Evolutionary conservation across 1,284 basidiomycete species (phyloP).

Genomic region (Termitomyces sp.): DNA sequence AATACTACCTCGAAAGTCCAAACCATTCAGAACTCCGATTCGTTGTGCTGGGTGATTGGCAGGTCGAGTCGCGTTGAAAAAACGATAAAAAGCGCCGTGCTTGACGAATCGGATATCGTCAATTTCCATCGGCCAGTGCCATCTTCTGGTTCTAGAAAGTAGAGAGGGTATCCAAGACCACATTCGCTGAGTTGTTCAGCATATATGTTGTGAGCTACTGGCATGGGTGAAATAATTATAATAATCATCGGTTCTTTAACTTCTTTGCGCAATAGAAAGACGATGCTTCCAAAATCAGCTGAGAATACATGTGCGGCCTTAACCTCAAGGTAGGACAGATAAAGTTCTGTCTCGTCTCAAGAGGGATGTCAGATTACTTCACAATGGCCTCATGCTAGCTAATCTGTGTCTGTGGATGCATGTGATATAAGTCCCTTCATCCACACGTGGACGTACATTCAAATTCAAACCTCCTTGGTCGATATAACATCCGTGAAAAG

Average conservation of each 20-base stretch:
- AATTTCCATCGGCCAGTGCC: slow-evolving; percentile 11
- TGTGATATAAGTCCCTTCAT: neutral
- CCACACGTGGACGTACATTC: neutral
- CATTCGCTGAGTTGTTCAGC: slow-evolving; percentile 9
- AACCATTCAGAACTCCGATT: slow-evolving; percentile 10
- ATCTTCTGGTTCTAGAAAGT: slow-evolving; percentile 11
- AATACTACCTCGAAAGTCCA: slow-evolving; percentile 5
- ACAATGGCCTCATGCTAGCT: neutral
- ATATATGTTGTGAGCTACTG: slow-evolving; percentile 11
- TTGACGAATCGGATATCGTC: slow-evolving; percentile 10
- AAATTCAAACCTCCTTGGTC: too few species aligned
- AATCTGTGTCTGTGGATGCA: neutral
- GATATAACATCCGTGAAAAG: neutral
- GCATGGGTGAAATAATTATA: neutral
- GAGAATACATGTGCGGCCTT: too few species aligned
- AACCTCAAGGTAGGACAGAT: neutral
- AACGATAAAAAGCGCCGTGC: slow-evolving; percentile 9
- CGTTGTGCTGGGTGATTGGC: slow-evolving; percentile 11
- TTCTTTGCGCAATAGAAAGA: neutral
- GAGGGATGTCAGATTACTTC: neutral
- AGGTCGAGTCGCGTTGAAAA: slow-evolving; percentile 12
- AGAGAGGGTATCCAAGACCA: slow-evolving; percentile 10
- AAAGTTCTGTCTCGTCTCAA: neutral
- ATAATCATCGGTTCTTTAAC: too few species aligned
- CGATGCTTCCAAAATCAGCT: too few species aligned